phyloP scores from a whole-genome alignment of 768 basidiomycete genomes.

The Termitomyces sp. region DNA sequence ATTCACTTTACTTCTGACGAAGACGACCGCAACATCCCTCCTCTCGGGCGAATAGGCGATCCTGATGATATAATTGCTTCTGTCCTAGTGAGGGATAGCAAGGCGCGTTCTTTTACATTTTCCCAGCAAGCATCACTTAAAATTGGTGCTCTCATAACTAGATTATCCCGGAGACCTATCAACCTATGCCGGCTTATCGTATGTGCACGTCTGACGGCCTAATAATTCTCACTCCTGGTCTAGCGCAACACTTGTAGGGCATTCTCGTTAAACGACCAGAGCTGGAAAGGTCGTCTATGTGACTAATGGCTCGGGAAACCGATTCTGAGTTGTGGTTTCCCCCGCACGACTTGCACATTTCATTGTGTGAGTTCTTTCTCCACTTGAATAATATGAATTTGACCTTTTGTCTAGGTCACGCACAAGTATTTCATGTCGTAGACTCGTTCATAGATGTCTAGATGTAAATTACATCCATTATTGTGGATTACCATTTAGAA shows the following conservation, averaged over 20 bases:
- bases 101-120: conserved; percentile 32
- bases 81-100: conserved; percentile 65
- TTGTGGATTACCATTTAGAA: background rate
- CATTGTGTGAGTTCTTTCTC: background rate
- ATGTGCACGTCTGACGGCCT: conserved; percentile 73
- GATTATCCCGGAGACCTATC: conserved; percentile 70
- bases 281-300: conserved; percentile 18
- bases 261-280: conserved; percentile 27
- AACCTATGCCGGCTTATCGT: conserved; percentile 81
- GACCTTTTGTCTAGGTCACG: background rate
- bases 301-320: background rate
- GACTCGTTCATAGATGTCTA: background rate
- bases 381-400: background rate
- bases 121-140: background rate
- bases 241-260: conserved; percentile 41
- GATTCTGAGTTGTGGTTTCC: background rate
- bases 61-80: conserved; percentile 81
- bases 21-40: conserved; percentile 75
- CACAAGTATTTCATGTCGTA: too few species aligned
- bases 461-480: too few species aligned
- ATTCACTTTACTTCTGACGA: background rate
- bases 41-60: conserved; percentile 71
- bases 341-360: background rate
- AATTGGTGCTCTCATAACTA: conserved; percentile 22
- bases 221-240: conserved; percentile 60